These are phyloP conservation scores for Brassica cretica DNA, from an alignment of 345 rosid species.

Conservation along the genomic window DNA sequence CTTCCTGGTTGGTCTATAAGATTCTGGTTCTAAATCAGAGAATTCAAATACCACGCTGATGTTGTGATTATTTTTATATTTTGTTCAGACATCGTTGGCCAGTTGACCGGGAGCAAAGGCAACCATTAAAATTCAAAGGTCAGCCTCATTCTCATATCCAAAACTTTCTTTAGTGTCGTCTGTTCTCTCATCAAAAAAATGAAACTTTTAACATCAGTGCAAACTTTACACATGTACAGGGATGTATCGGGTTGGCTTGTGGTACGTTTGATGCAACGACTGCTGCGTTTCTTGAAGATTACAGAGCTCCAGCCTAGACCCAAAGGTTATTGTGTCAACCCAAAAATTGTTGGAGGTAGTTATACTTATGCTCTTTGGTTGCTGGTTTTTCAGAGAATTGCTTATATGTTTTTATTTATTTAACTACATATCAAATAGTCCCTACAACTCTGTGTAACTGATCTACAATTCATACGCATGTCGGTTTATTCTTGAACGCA, in stretches of 20 bases:
- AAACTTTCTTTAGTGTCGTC: neutral
- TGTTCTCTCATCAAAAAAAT: neutral
- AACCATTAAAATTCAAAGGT: neutral
- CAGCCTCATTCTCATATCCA: neutral
- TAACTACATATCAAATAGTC: neutral
- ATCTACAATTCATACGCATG: too few relatives aligned
- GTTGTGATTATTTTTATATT: too few relatives aligned
- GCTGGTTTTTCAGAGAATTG: neutral
- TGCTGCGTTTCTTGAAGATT: neutral
- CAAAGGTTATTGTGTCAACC: neutral
- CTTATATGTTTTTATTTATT: neutral
- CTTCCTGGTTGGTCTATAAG: too few relatives aligned
- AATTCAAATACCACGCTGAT: too few relatives aligned
- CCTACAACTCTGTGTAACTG: neutral
- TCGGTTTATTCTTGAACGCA: too few relatives aligned
- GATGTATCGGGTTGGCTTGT: neutral
- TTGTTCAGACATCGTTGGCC: too few relatives aligned
- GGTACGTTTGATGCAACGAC: neutral
- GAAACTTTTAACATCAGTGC: neutral
- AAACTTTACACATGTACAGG: neutral
- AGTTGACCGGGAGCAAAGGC: neutral
- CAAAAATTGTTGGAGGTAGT: neutral
- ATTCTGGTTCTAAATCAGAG: too few relatives aligned
- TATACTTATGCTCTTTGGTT: neutral
- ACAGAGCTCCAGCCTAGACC: neutral